Evolutionary conservation across 169 alveolate genomes (phyloP), one percentile per base, ranked within the genome.

Genomic region (Eimeria acervulina): DNA sequence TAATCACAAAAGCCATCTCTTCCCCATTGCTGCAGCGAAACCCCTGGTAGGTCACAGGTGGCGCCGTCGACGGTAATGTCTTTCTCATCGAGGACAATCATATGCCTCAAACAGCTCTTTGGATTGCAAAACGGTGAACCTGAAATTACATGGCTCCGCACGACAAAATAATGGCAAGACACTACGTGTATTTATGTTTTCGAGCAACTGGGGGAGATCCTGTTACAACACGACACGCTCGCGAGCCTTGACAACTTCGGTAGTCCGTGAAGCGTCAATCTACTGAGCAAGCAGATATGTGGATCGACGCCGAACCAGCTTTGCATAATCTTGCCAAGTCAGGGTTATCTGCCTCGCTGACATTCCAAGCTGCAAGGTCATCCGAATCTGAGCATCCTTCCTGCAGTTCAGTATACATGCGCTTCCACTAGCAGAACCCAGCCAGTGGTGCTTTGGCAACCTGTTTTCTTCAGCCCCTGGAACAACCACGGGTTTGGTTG

Each of bases 301-400:
- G 66, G 2, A 21, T 26, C 10, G 40, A 21, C 40, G 28, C n/a
- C 94, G 38, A 70, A 87, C 94, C 94, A 17, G 94, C 61, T 40
- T 63, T 87, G 94, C 94, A 87, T 4, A 87, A 52, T 63, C 94
- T 61, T 26, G 94, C 94, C 33, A 87, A 68, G 42, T 87, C 94
- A 33, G 94, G 94, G 61, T 87, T 87, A 1, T 87, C 94, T 6
- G 66, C 38, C 66, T 87, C 94, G 66, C 83, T 87, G 12, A 87
- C 94, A 23, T 74, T 74, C 94, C 94, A 87, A 51, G 26, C 36
- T 52, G 63, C 33, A 21, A 87, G 94, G 28, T 87, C 94, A 26
- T 87, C 94, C 44, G 94, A 87, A n/a, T 87, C 94, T 28, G 94
- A 87, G 94, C 94, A 87, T 13, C 94, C 94, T 87, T 87, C 94